Evolutionary conservation across 306 rosid genomes (phyloP).

Genomic region (Ammopiptanthus mongolicus): DNA sequence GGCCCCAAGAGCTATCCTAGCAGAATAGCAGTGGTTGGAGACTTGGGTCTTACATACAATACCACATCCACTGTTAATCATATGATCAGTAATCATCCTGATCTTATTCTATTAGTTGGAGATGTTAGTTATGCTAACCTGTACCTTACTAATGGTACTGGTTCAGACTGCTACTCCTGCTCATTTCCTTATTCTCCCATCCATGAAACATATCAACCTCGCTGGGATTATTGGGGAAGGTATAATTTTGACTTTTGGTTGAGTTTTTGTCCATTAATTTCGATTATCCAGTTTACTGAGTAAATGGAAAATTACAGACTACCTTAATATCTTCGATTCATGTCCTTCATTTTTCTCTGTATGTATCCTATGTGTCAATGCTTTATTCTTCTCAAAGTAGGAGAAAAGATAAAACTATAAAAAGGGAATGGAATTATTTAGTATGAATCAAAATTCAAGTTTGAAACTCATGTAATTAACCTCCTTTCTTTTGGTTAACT

Average conservation of each 20-base stretch:
- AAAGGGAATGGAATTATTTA: too few species aligned
- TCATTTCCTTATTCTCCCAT: conserved; percentile 69
- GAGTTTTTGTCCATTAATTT: not conserved
- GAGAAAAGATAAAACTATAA: too few species aligned
- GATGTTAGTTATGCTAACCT: conserved; percentile 68
- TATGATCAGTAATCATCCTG: conserved; percentile 66
- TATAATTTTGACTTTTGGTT: not conserved
- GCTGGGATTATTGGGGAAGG: conserved; percentile 99
- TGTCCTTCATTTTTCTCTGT: not conserved
- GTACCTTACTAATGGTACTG: conserved; percentile 80
- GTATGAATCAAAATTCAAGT: too few species aligned
- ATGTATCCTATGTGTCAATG: not conserved
- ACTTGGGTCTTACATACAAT: conserved; percentile 83
- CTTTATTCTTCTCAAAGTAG: too few species aligned
- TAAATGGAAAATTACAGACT: not conserved
- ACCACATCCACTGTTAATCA: conserved; percentile 77
- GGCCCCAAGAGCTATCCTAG: conserved; percentile 77
- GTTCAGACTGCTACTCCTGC: conserved; percentile 67
- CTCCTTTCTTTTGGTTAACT: too few species aligned
- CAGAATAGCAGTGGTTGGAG: conserved; percentile 82
- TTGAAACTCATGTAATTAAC: too few species aligned
- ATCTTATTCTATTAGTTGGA: conserved; percentile 70
- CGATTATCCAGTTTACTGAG: not conserved
- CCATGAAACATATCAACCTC: conserved; percentile 90
- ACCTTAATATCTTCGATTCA: not conserved